Base-by-base conservation (phyloP, 2,329 filamentous ascomycete species). In the Drechmeria coniospora region DNA sequence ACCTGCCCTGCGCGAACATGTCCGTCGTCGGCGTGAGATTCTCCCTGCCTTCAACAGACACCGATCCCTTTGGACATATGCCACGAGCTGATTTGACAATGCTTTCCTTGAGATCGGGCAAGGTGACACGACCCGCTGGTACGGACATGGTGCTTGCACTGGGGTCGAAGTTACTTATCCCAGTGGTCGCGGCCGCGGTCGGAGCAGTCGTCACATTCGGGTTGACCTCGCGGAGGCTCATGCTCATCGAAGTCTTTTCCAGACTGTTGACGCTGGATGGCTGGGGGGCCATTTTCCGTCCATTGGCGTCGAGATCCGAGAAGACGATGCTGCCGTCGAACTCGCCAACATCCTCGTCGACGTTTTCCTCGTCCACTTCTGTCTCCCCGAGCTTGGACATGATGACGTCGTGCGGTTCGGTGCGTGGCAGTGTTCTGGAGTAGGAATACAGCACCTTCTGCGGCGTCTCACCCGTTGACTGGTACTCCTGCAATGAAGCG, bases 381-480 rank as follows among this genome's bases (percentile, higher is more conserved):
- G 26, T 33, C 13, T 53, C 57, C 12, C 57, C 48, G 27, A 60
- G 43, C 23, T 49, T 52, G 11, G 56, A 54, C 20, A 65, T 47
- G 12, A 68, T 50, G 10, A 49, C 38, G 2, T 61, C 58, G 36
- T 60, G 60, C 0, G 60, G 37, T 15, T 55, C 53, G 1, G 90
- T 95, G 15, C 75, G 73, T 4, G 90, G 90, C 2, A 98, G 63
- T 2, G 66, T 61, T 2, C 69, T 79, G 0, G 83, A 80, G 44
- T 82, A 93, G n/a, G 71, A 63, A 52, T 95, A 98, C 28, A 73
- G 63, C 17, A 65, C 59, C 54, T 86, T 90, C 45, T 79, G 72
- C 0, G 90, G 90, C 1, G 90, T 95, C 25, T 78, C 65, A 28
- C 90, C 87, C 0, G 90, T 95, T 0, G 80, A 70, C 21, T 71